Evolutionary conservation across 768 basidiomycete species (phyloP).

Genomic region (Artomyces pyxidatus): DNA sequence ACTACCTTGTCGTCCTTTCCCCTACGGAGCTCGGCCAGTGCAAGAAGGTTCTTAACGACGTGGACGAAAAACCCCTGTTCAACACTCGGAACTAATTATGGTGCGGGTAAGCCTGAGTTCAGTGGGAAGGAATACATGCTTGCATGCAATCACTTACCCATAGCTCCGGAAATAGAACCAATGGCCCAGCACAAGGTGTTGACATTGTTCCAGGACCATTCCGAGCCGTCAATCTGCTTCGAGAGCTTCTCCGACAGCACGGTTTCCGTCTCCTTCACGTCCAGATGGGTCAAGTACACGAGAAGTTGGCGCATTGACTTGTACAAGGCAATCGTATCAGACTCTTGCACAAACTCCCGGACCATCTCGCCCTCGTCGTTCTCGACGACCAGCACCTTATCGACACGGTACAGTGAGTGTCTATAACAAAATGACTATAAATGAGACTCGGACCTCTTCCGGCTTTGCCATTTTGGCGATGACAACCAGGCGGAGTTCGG

Average conservation of each 20-base stretch:
- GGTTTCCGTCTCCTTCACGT: conserved; percentile 92
- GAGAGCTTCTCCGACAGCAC: conserved; percentile 96
- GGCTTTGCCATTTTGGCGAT: conserved; percentile 99
- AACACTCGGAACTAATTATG: no score
- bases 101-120: no score
- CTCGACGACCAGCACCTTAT: conserved; percentile 92
- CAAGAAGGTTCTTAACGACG: conserved; percentile 98
- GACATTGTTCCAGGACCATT: conserved; percentile 99
- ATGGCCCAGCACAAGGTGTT: conserved; percentile 99
- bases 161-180: conserved; percentile 96
- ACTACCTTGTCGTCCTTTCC: conserved; percentile 99
- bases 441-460: conserved; percentile 66
- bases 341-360: conserved; percentile 98
- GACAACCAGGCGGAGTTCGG: conserved; percentile 89
- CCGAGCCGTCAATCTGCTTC: conserved; percentile 94
- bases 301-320: conserved; percentile 98
- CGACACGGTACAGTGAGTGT: conserved; percentile 7
- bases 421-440: neutral
- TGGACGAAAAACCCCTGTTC: conserved; percentile 99
- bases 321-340: conserved; percentile 96
- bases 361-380: conserved; percentile 99
- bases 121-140: no score
- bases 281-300: conserved; percentile 95
- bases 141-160: conserved; percentile 95
- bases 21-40: conserved; percentile 94